Percentiles rank a stretch among this genome's conserved stretches.
phyloP scores from a whole-genome alignment of 2,329 filamentous ascomycete species.

The Sporothrix pallida region DNA sequence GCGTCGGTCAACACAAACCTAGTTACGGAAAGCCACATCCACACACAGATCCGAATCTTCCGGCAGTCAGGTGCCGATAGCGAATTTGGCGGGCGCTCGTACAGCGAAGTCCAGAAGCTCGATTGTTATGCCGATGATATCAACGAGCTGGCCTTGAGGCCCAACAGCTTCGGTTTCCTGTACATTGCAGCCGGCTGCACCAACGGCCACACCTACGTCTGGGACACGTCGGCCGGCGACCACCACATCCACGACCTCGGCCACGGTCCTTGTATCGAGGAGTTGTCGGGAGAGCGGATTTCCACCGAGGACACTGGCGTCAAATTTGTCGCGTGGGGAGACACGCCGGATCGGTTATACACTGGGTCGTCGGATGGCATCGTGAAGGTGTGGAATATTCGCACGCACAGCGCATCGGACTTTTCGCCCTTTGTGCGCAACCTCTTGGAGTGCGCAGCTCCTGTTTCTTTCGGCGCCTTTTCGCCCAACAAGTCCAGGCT shows the following conservation, averaged over 20 bases:
- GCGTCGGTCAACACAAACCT: conserved; percentile 55
- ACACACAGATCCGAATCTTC: conserved; percentile 66
- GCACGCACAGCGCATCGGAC: conserved; percentile 43
- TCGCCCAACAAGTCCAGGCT: conserved; percentile 62
- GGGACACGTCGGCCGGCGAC: conserved; percentile 65
- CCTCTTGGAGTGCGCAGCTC: conserved; percentile 60
- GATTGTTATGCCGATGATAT: conserved; percentile 67
- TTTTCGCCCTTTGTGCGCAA: conserved; percentile 55
- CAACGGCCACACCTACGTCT: conserved; percentile 66
- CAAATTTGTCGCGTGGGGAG: conserved; percentile 68
- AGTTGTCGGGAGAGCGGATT: conserved; percentile 36
- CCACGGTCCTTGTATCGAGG: conserved; percentile 54
- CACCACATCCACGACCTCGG: conserved; percentile 60
- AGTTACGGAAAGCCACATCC: conserved; percentile 49
- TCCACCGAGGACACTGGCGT: conserved; percentile 63
- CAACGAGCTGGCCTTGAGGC: conserved; percentile 62
- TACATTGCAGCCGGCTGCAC: conserved; percentile 66
- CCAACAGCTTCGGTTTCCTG: conserved; percentile 43
- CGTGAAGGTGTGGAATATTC: conserved; percentile 68
- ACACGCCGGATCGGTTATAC: conserved; percentile 62
- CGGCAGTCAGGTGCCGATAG: conserved; percentile 40
- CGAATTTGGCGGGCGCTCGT: conserved; percentile 46
- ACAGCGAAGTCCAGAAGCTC: conserved; percentile 58
- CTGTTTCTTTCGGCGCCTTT: conserved; percentile 64
- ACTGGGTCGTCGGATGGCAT: conserved; percentile 68